Base-by-base conservation (phyloP, 805 yeast species). In the Ogataea haglerorum region DNA sequence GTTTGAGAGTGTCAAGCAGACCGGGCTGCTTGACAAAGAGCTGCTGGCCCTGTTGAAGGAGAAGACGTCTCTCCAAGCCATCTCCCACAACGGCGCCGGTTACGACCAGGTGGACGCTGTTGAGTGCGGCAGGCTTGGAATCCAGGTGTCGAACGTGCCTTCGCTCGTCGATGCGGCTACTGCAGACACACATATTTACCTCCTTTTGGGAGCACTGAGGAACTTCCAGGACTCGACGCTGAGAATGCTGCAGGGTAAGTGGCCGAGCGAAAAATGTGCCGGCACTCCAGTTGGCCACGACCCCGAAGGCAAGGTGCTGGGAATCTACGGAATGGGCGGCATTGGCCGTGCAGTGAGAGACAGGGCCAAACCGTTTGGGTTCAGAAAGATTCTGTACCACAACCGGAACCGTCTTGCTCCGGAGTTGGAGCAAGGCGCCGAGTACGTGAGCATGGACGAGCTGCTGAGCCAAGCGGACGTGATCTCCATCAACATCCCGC, bases 301-400 rank as follows among this genome's bases (percentile, higher is more conserved):
- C 54, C 95, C 95, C 13, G 78, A 71, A 47, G 87, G 86, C 7
- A 82, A 82, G 56, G 71, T 71, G 14, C 81, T 88, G 16, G 96
- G 96, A 35, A 80, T 88, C 40, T 68, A 84, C 38, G 96, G 96
- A 12, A 73, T 88, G 76, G 96, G 96, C 24, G 95, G 95, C 25
- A 87, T 88, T 63, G 96, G 96, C 34, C 76, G 89, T 43, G 85
- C 86, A 22, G 79, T 88, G 38, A 72, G 87, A 39, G 77, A 79
- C 49, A 74, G 91, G 52, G 70, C 85, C 47, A 63, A 65, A 49
- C 90, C 91, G 7, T 87, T 88, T 62, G 95, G 93, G 3, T 85
- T 87, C 62, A 65, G 62, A 24, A 79, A 76, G 53, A 76, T 84
- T 48, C 61, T 82, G 27, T 88, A 88, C 64, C 74, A 87, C 63